Base-by-base conservation (phyloP, 768 basidiomycete species). In the Calocybe cyanea region DNA sequence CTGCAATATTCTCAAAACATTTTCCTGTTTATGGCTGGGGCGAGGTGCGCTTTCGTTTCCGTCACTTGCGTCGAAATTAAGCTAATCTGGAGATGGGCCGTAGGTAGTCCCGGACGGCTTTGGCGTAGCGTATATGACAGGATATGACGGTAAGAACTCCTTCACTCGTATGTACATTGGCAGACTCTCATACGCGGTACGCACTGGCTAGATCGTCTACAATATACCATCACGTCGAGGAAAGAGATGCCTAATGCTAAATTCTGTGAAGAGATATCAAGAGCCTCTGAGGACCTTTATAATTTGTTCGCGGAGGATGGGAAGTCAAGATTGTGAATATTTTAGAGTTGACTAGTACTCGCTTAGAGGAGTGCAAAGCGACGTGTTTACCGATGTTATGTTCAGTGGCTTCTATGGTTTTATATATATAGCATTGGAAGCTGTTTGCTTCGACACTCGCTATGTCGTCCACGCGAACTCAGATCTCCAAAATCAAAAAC, bases 91-190 rank as follows among this genome's bases (percentile, higher is more conserved):
- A 15, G 9, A 7, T 11, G 23, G 44, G 46, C 8, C 24, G 18
- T 46, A 78, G 77, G 88, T 97, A 36, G 91, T 95, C 19, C 84
- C 89, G 1, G 85, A 96, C 53, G 94, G 94, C 1, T 97, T 94
- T 59, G 94, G 94, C 24, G 85, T 97, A 23, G 87, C 92, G 10
- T 97, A 97, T 60, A 84, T 92, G 78, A 93, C 93, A n/a, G 88
- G 89, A 31, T 86, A 80, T 56, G 80, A 88, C 52, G 82, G 86
- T 85, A 46, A 44, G 77, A 62, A 14, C 14, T 20, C 3, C 34
- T 9, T n/a, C 15, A 30, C 17, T 31, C 9, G 19, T 30, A 21
- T n/a, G 38, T 7, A 17, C 11, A 51, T 48, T 28, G 46, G 46
- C 46, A 19, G 23, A 15, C 21, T 19, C 30, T 30, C 7, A 43